A percentile compares a stretch with the other conserved stretches of the same genome.
These are phyloP conservation scores for Thielaviopsis ethacetica DNA, from an alignment of 2,329 filamentous ascomycete genomes.

Conservation along the genomic window DNA sequence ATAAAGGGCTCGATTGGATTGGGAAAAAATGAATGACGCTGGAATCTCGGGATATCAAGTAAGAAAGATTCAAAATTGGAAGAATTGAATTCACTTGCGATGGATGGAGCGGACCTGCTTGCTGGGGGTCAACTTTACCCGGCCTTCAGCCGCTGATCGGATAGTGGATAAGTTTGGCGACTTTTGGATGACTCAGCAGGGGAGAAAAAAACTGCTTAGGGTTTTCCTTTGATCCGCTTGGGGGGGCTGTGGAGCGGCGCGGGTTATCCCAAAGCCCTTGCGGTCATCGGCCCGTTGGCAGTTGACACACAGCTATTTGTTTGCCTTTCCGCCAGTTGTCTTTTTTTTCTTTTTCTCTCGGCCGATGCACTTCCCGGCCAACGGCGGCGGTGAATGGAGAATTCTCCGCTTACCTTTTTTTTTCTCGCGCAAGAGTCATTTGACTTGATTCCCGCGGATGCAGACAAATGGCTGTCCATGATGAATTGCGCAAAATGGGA, in stretches of 20 bases:
- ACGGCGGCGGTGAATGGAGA: too few species aligned
- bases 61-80: not conserved
- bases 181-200: not conserved
- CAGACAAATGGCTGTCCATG: too few species aligned
- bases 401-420: too few species aligned
- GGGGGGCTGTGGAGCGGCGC: too few species aligned
- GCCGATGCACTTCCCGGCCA: too few species aligned
- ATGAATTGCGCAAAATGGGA: too few species aligned
- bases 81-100: not conserved
- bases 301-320: not conserved
- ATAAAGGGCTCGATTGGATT: not conserved
- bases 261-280: not conserved
- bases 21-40: conserved; percentile 6
- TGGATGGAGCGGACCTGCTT: not conserved
- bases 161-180: not conserved
- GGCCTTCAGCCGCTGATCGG: conserved; percentile 7
- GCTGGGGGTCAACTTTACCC: conserved; percentile 1
- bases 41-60: conserved; percentile 1
- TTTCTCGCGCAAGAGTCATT: too few species aligned
- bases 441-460: too few species aligned
- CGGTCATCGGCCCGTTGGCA: not conserved
- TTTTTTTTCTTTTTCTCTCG: too few species aligned
- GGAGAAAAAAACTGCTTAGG: not conserved
- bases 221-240: not conserved
- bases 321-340: not conserved